Percentiles rank a stretch among this genome's conserved stretches.
Conservation (phyloP, 164 flowering plant species). For the Piper longum region DNA sequence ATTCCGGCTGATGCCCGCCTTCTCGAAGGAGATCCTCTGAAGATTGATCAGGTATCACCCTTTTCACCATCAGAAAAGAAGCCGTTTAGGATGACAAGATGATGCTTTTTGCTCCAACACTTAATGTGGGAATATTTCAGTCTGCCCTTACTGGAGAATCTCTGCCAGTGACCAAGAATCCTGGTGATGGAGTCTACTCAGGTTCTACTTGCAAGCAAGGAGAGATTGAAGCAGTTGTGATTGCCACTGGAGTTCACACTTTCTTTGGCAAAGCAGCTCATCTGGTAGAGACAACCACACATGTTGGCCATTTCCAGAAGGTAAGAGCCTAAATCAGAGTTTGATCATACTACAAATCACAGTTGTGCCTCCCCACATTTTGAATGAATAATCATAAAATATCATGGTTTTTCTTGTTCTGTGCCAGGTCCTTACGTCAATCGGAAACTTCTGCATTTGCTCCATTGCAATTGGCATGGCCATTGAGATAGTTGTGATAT, state of each 20-base stretch:
- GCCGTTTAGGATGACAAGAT: background rate
- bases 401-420: background rate
- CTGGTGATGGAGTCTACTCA: slow-evolving; percentile 67
- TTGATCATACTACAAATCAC: background rate
- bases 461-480: slow-evolving; percentile 61
- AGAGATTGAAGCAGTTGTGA: slow-evolving; percentile 72
- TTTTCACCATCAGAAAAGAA: background rate
- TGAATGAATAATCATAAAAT: background rate
- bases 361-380: too few species aligned
- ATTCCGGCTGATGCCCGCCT: slow-evolving; percentile 85
- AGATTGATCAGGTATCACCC: slow-evolving; percentile 52
- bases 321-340: slow-evolving; percentile 10
- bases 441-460: slow-evolving; percentile 76
- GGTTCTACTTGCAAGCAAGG: slow-evolving; percentile 90
- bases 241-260: slow-evolving; percentile 76
- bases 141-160: slow-evolving; percentile 81
- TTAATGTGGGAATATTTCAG: slow-evolving; percentile 20
- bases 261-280: slow-evolving; percentile 88
- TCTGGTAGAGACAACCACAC: slow-evolving; percentile 61
- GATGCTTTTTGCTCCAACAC: background rate
- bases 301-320: slow-evolving; percentile 79
- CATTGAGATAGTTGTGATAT: slow-evolving; percentile 49
- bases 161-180: slow-evolving; percentile 62
- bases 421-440: slow-evolving; percentile 56
- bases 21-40: slow-evolving; percentile 70